These are phyloP conservation scores for Solidago caesia DNA, from an alignment of 129 eudicot species.

Conservation along the genomic window DNA sequence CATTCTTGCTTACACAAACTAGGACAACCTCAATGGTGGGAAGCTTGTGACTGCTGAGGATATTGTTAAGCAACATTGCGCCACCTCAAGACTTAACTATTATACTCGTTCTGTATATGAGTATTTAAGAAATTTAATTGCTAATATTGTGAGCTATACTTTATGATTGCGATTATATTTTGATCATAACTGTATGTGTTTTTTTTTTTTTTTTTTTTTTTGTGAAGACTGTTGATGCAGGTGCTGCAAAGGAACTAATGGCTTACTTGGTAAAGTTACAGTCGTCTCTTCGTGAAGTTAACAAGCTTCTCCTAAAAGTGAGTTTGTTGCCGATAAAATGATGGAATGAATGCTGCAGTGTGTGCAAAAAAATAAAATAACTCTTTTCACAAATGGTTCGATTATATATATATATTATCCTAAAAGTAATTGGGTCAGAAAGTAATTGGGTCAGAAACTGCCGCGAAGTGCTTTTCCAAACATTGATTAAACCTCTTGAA, in stretches of 20 bases:
- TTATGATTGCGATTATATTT: not conserved
- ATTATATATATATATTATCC: not conserved
- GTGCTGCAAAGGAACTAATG: slow-evolving; percentile 88
- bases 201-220: too few relatives aligned
- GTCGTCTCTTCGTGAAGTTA: slow-evolving; percentile 56
- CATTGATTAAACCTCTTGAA: not conserved
- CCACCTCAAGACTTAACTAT: slow-evolving; percentile 73
- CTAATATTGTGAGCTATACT: too few relatives aligned
- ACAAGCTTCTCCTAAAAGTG: slow-evolving; percentile 17
- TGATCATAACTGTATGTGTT: too few relatives aligned
- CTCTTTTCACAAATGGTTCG: not conserved
- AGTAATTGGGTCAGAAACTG: not conserved
- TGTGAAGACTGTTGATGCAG: slow-evolving; percentile 82
- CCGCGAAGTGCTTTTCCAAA: not conserved
- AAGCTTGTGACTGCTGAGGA: slow-evolving; percentile 87
- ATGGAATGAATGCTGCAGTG: too few relatives aligned
- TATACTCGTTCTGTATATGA: too few relatives aligned
- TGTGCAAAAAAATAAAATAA: too few relatives aligned
- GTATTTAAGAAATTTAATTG: too few relatives aligned
- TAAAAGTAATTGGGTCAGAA: too few relatives aligned
- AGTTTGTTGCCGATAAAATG: too few relatives aligned
- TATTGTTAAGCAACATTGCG: slow-evolving; percentile 82
- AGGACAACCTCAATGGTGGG: slow-evolving; percentile 55
- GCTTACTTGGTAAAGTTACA: slow-evolving; percentile 77
- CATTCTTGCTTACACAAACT: slow-evolving; percentile 73